Evolutionary conservation across 441 rosid genomes (phyloP).

Genomic region (Euphorbia celastroides): DNA sequence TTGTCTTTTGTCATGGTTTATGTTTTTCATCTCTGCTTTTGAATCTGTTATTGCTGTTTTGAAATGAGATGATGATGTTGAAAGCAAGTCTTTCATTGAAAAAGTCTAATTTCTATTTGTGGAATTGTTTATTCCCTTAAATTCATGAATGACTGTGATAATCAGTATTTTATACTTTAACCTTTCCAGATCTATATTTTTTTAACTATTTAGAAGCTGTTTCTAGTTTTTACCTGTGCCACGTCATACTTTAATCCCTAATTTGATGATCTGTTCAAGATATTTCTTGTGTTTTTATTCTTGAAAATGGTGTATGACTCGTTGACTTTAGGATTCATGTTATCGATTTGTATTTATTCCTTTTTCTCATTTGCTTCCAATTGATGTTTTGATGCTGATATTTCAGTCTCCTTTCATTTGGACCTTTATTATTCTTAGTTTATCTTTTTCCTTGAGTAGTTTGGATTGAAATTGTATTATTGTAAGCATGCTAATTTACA

Average conservation of each 20-base stretch:
- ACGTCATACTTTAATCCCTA: conserved; percentile 2
- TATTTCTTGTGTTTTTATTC: conserved; percentile 2
- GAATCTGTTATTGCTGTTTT: conserved; percentile 18
- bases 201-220: conserved; percentile 9
- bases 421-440: too few relatives aligned
- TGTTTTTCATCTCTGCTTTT: conserved; percentile 8
- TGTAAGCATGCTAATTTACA: conserved; percentile 3
- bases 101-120: background rate
- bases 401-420: background rate
- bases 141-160: conserved; percentile 6
- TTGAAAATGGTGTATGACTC: background rate
- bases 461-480: background rate
- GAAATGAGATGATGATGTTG: background rate
- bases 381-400: background rate
- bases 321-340: background rate
- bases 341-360: background rate
- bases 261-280: background rate
- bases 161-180: background rate
- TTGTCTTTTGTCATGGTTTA: conserved; percentile 18
- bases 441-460: too few relatives aligned
- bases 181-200: background rate
- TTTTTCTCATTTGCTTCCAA: background rate
- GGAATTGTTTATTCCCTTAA: background rate
- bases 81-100: background rate
- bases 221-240: conserved; percentile 5